phyloP scores from a whole-genome alignment of 208 protist species.

The Wallacemonas sp. region DNA sequence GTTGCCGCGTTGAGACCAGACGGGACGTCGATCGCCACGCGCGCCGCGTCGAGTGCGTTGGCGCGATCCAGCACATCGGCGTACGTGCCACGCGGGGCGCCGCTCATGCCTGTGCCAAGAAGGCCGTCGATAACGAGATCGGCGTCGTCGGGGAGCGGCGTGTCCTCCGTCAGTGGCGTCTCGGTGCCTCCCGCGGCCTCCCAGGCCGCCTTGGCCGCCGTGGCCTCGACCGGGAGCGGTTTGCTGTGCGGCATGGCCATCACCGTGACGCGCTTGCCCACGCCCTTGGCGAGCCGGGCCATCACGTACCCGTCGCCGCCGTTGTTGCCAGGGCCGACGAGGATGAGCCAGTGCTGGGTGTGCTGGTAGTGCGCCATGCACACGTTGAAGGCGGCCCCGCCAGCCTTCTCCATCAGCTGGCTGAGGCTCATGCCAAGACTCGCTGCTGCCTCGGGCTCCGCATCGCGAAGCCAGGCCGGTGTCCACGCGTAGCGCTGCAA shows the following conservation, averaged over 20 bases:
- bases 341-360: constrained; percentile 60
- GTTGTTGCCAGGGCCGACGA: constrained; percentile 87
- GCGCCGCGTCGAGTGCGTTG: constrained; percentile 53
- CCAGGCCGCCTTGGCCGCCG: constrained; percentile 44
- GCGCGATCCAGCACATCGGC: constrained; percentile 49
- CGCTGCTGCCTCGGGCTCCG: constrained; percentile 58
- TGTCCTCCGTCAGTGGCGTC: background rate
- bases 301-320: constrained; percentile 87
- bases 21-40: constrained; percentile 84
- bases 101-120: constrained; percentile 73
- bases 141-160: constrained; percentile 32
- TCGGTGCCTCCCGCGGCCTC: constrained; percentile 29
- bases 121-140: constrained; percentile 82
- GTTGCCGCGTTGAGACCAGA: constrained; percentile 86
- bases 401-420: constrained; percentile 72
- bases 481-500: constrained; percentile 51
- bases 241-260: constrained; percentile 50
- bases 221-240: constrained; percentile 60
- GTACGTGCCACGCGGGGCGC: constrained; percentile 62
- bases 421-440: constrained; percentile 54
- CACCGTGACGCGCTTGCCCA: constrained; percentile 54
- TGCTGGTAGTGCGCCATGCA: constrained; percentile 35
- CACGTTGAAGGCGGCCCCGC: constrained; percentile 54
- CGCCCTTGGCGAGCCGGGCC: constrained; percentile 48
- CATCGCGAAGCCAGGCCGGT: constrained; percentile 67